Evolutionary conservation across 1,139 yeast genomes (phyloP), one percentile per base, ranked within the genome.

Genomic region (Geotrichum candidum): DNA sequence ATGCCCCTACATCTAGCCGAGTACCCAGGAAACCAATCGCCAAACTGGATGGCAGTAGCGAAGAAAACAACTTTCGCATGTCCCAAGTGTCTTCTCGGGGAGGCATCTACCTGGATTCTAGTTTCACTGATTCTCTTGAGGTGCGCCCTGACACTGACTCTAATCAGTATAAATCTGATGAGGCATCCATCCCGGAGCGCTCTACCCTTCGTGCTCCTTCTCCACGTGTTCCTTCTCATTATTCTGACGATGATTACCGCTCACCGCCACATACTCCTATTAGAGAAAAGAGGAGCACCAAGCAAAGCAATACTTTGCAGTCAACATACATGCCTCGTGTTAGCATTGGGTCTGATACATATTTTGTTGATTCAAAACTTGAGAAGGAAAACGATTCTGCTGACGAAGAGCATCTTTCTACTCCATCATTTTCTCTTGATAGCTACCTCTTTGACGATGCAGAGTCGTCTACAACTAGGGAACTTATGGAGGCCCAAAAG

Each of bases 401-500:
- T 45, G n/a, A 41, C 29, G 31, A 9, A n/a, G 53, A 46, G 29
- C 57, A 60, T 1, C 52, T 54, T 29, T 31, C 51, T 15, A 59
- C 59, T 2, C 59, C 62, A 3, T 55, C 60, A n/a, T 59, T 57
- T 25, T 59, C 59, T 5, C 53, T 59, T 35, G 62, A 61, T n/a
- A 54, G 53, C 27, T 54, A 53, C 29, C 27, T 59, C 2, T 48
- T 53, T 53, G 61, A 56, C 56, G 58, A 62, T 29, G 15, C 57
- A 7, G 55, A 63, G 23, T 51, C 60, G 18, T 41, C 60, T 23
- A 51, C 56, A 35, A 57, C 58, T 51, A 55, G 65, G 46, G 74
- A 73, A 61, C 70, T 74, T 2, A 63, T 65, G 13, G 69, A 66
- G n/a, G 68, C 76, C 22, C 68, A 67, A 51, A 69, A 69, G 63